Evolutionary conservation across 108 stramenopile genomes (phyloP).

Genomic region (Cyclotella baltica): DNA sequence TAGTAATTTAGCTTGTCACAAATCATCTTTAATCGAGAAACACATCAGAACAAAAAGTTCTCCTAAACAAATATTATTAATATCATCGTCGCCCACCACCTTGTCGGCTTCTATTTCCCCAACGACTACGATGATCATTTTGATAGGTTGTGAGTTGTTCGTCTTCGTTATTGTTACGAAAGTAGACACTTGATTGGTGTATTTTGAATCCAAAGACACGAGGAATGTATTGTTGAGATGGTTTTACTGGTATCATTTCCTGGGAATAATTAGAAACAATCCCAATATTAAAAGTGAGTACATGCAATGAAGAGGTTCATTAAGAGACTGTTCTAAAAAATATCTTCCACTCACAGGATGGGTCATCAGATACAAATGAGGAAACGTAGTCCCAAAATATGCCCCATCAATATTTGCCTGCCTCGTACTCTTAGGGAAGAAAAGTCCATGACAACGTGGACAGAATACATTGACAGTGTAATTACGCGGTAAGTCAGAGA

Average conservation of each 20-base stretch:
- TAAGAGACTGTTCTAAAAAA: no score
- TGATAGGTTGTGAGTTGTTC: constrained; percentile 19
- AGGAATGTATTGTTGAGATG: constrained; percentile 89
- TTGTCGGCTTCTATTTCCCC: constrained; percentile 50
- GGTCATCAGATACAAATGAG: constrained; percentile 97
- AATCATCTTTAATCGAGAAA: no score
- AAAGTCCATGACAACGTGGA: constrained; percentile 93
- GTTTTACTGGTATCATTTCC: constrained; percentile 86
- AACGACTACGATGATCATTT: constrained; percentile 48
- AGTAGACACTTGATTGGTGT: constrained; percentile 79
- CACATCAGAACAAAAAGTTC: no score
- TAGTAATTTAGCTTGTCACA: no score
- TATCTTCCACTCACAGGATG: constrained; percentile 81
- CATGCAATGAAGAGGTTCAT: no score
- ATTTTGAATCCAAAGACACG: constrained; percentile 97
- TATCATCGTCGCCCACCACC: constrained; percentile 41
- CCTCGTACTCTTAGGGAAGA: constrained; percentile 89
- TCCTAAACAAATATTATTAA: no score
- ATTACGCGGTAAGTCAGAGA: constrained; percentile 91
- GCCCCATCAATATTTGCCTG: constrained; percentile 96
- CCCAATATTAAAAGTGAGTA: no score
- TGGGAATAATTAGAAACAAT: constrained; percentile 31
- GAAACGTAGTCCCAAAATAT: constrained; percentile 98
- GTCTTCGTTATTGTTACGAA: constrained; percentile 79
- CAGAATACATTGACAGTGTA: constrained; percentile 96